phyloP scores from a whole-genome alignment of 805 yeast species.

The Metschnikowia henanensis region DNA sequence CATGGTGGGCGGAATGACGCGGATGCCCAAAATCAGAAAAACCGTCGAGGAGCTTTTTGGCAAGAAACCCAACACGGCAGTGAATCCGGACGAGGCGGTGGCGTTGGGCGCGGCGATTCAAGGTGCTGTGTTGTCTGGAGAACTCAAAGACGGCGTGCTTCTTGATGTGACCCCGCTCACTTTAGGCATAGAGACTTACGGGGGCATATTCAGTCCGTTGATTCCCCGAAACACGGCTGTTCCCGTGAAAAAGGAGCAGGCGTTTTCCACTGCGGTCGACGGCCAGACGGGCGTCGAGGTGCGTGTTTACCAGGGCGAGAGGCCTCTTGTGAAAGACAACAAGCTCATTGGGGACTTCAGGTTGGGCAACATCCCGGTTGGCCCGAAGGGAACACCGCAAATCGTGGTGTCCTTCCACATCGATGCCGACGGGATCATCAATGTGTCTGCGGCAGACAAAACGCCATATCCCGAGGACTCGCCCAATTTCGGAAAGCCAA shows the following conservation, averaged over 20 bases:
- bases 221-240: slow-evolving; percentile 77
- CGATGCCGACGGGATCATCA: slow-evolving; percentile 76
- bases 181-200: slow-evolving; percentile 77
- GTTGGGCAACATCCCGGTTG: slow-evolving; percentile 68
- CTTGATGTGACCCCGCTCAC: slow-evolving; percentile 30
- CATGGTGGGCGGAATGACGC: slow-evolving; percentile 86
- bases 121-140: slow-evolving; percentile 29
- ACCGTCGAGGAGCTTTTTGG: slow-evolving; percentile 60
- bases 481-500: slow-evolving; percentile 44
- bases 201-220: slow-evolving; percentile 79
- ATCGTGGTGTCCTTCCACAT: slow-evolving; percentile 75
- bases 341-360: slow-evolving; percentile 75
- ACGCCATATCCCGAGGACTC: slow-evolving; percentile 39
- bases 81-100: slow-evolving; percentile 66
- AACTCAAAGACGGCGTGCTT: slow-evolving; percentile 27
- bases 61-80: slow-evolving; percentile 66
- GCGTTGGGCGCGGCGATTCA: slow-evolving; percentile 33
- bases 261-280: slow-evolving; percentile 80
- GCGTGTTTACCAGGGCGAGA: slow-evolving; percentile 79
- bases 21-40: slow-evolving; percentile 79
- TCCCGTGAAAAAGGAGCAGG: slow-evolving; percentile 72
- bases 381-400: slow-evolving; percentile 81
- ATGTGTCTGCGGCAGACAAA: slow-evolving; percentile 58
- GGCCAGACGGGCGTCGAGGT: slow-evolving; percentile 83
- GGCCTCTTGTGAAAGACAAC: slow-evolving; percentile 76